Evolutionary conservation across 1,284 basidiomycete species (phyloP), one percentile per base, ranked within the genome.

Genomic region (Lentinus polychrous): DNA sequence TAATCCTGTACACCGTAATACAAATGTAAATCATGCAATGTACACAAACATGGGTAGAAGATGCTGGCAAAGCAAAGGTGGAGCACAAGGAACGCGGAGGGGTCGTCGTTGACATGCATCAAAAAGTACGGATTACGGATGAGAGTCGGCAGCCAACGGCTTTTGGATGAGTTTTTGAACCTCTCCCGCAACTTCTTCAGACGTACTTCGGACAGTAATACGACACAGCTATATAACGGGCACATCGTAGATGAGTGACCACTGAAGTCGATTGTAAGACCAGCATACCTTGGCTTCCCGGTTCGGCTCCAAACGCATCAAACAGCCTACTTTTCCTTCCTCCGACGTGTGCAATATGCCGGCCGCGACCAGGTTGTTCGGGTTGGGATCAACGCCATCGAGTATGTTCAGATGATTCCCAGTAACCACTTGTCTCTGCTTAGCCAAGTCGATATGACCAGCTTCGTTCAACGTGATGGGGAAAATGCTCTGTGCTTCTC

Each of bases 291-390:
- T 95, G 14, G 94, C 94, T 52, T 94, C 91, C 48, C 80, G 78
- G 69, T 98, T 99, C 1, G 96, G 96, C 67, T 99, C 96, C 41
- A 97, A 65, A 48, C 96, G 79, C 57, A 97, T 70, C 56, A 99
- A 69, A 61, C 95, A 97, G 2, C 95, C 96, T 31, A 99, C 91
- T 68, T 98, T 98, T 17, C 95, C 95, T 6, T 84, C 82, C 1
- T 71, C 63, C 6, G 86, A 83, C 71, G 85, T 96, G 63, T 97
- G 92, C 50, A 99, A 70, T 24, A 99, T 92, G 18, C 91, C 95
- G 12, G 94, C 96, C 22, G 81, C 88, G 15, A 99, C 95, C 39
- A 94, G 66, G 64, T 98, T 94, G 57, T 74, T 81, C 14, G 86
- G 80, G 71, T 96, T 94, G 15, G 90, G 86, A 60, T 94, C 91